These are phyloP conservation scores for Phyllosticta paracitricarpa DNA, from an alignment of 2,329 filamentous ascomycete species.

Conservation along the genomic window DNA sequence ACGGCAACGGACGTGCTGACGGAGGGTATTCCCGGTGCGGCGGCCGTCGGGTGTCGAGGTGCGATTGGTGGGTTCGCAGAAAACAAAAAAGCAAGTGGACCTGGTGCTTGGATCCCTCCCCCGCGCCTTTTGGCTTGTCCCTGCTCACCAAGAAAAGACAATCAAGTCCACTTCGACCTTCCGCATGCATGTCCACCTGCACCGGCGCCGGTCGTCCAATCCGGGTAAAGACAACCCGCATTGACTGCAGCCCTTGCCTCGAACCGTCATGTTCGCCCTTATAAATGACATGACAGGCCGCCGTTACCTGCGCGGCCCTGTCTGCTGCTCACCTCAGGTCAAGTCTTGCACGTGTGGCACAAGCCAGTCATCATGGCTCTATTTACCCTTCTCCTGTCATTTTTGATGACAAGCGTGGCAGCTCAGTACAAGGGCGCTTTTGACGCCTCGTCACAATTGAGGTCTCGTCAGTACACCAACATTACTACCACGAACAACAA, in stretches of 20 bases:
- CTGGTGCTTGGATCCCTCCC: background rate
- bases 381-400: conserved; percentile 3
- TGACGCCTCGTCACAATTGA: background rate
- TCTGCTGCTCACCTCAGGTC: background rate
- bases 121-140: background rate
- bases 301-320: background rate
- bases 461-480: conserved; percentile 4
- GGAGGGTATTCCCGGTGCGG: background rate
- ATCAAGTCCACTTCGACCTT: background rate
- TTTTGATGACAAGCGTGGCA: conserved; percentile 4
- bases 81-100: background rate
- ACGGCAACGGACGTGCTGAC: background rate
- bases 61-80: background rate
- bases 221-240: background rate
- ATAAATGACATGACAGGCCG: conserved; percentile 1
- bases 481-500: conserved; percentile 11
- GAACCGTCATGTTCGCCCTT: background rate
- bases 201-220: background rate
- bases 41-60: background rate
- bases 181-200: background rate
- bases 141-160: background rate
- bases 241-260: too few species aligned
- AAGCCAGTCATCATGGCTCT: background rate
- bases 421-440: conserved; percentile 7
- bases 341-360: background rate